Evolutionary conservation across 2,329 filamentous ascomycete species (phyloP).

Genomic region (Aspergillus sp.): DNA sequence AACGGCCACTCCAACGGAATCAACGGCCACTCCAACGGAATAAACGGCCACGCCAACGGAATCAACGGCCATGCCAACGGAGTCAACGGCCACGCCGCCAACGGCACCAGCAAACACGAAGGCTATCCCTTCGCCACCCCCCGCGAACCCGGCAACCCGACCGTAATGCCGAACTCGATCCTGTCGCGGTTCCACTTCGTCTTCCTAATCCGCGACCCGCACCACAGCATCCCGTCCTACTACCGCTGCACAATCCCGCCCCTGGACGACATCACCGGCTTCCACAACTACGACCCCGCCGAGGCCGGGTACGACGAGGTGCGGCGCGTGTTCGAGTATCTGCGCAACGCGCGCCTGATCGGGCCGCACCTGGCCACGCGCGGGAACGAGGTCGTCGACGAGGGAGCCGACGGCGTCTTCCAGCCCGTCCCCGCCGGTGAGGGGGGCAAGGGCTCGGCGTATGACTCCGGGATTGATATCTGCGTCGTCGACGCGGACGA

Average conservation of each 20-base stretch:
- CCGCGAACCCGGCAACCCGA: slow-evolving; percentile 66
- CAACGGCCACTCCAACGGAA: slow-evolving; percentile 3
- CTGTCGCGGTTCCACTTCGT: slow-evolving; percentile 83
- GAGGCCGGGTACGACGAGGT: slow-evolving; percentile 91
- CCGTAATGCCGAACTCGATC: slow-evolving; percentile 65
- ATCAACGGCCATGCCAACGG: slow-evolving; percentile 5
- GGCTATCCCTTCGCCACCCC: slow-evolving; percentile 52
- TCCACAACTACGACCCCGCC: slow-evolving; percentile 72
- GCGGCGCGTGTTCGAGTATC: slow-evolving; percentile 75
- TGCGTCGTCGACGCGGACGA: slow-evolving; percentile 92
- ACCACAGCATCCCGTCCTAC: slow-evolving; percentile 82
- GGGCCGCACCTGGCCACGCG: slow-evolving; percentile 53
- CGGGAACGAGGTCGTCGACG: slow-evolving; percentile 16
- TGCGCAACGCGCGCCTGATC: slow-evolving; percentile 59
- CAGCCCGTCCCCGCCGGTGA: slow-evolving; percentile 12
- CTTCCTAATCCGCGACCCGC: slow-evolving; percentile 94
- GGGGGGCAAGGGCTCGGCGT: slow-evolving; percentile 12
- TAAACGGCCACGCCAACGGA: slow-evolving; percentile 5
- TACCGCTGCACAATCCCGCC: slow-evolving; percentile 90
- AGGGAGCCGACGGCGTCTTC: slow-evolving; percentile 20
- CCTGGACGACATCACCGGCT: slow-evolving; percentile 70
- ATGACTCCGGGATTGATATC: slow-evolving; percentile 47
- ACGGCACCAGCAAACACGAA: slow-evolving; percentile 25
- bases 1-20: slow-evolving; percentile 4
- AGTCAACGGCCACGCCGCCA: slow-evolving; percentile 13